Percentiles rank a stretch among this genome's conserved stretches.
These are phyloP conservation scores for Henckelia pumila DNA, from an alignment of 257 asterid genomes.

Conservation along the genomic window DNA sequence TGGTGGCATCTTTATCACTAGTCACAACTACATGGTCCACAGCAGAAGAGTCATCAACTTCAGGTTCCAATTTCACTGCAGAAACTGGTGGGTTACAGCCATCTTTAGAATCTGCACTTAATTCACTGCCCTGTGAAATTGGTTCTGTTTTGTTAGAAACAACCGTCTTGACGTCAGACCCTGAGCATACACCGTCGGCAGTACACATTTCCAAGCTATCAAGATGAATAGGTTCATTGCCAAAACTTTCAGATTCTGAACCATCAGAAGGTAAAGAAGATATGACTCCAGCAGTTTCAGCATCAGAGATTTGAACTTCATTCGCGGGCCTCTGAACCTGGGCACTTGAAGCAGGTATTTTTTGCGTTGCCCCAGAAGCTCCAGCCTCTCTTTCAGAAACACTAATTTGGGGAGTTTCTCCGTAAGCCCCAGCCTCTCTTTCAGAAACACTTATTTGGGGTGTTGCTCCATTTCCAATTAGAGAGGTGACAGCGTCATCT, in stretches of 20 bases:
- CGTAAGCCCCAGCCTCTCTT: conserved; percentile 27
- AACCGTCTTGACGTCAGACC: conserved; percentile 14
- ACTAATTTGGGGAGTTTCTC: conserved; percentile 20
- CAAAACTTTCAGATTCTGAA: conserved; percentile 26
- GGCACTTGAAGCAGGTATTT: conserved; percentile 28
- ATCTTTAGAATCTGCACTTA: conserved; percentile 25
- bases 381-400: conserved; percentile 26
- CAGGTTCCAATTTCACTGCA: conserved; percentile 38
- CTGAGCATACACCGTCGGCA: conserved; percentile 24
- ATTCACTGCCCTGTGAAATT: conserved; percentile 22
- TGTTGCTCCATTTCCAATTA: conserved; percentile 22
- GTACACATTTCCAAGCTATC: conserved; percentile 7
- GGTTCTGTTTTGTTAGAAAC: conserved; percentile 25
- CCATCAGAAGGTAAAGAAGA: conserved; percentile 24
- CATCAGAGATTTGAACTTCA: conserved; percentile 28
- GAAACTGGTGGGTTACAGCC: conserved; percentile 27
- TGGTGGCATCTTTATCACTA: conserved; percentile 27
- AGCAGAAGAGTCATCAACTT: conserved; percentile 30
- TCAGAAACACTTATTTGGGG: conserved; percentile 23
- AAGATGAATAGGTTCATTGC: conserved; percentile 17
- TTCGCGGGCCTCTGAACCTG: conserved; percentile 2
- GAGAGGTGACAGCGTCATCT: conserved; percentile 26
- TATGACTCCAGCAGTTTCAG: conserved; percentile 22
- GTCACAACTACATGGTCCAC: conserved; percentile 29
- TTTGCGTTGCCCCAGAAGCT: conserved; percentile 28